A percentile compares a stretch with the other conserved stretches of the same genome.
Evolutionary conservation across 2,329 filamentous ascomycete species (phyloP).

Genomic region (Paraphaeosphaeria minitans): DNA sequence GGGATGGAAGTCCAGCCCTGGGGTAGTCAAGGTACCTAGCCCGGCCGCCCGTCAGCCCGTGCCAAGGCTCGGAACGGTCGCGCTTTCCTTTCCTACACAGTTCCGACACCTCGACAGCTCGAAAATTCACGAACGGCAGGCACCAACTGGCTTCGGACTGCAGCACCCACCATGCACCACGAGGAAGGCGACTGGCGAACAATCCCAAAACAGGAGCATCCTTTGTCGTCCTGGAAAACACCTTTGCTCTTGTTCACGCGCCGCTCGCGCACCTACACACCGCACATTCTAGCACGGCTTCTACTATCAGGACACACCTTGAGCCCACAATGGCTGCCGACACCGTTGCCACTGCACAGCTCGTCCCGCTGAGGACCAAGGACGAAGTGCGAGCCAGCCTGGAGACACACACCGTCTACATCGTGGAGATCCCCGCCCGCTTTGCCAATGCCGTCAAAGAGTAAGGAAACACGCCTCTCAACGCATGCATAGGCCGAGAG

Average conservation of each 20-base stretch:
- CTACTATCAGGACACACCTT: background rate
- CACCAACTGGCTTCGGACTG: background rate
- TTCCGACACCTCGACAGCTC: background rate
- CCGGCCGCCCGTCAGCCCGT: background rate
- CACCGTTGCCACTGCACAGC: slow-evolving; percentile 12
- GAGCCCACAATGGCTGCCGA: slow-evolving; percentile 12
- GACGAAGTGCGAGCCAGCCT: slow-evolving; percentile 56
- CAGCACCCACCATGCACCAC: background rate
- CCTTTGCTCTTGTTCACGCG: background rate
- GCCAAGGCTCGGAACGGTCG: slow-evolving; percentile 10
- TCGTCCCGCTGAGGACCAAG: slow-evolving; percentile 54
- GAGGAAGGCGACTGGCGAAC: slow-evolving; percentile 1
- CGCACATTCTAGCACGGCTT: background rate
- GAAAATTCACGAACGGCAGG: slow-evolving; percentile 5
- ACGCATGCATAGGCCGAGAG: background rate
- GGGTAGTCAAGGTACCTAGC: too few species aligned
- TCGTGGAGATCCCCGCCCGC: slow-evolving; percentile 74
- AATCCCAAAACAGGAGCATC: background rate
- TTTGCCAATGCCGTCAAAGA: slow-evolving; percentile 73
- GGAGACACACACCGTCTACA: slow-evolving; percentile 67
- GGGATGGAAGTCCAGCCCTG: background rate
- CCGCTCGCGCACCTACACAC: background rate
- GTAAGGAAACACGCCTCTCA: slow-evolving; percentile 54
- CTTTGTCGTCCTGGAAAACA: background rate
- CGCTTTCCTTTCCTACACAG: slow-evolving; percentile 1